A percentile compares a stretch with the other conserved stretches of the same genome.
These are phyloP conservation scores for Oehlia diaphana DNA, from an alignment of 192 early-diverging fungal species.

Conservation along the genomic window DNA sequence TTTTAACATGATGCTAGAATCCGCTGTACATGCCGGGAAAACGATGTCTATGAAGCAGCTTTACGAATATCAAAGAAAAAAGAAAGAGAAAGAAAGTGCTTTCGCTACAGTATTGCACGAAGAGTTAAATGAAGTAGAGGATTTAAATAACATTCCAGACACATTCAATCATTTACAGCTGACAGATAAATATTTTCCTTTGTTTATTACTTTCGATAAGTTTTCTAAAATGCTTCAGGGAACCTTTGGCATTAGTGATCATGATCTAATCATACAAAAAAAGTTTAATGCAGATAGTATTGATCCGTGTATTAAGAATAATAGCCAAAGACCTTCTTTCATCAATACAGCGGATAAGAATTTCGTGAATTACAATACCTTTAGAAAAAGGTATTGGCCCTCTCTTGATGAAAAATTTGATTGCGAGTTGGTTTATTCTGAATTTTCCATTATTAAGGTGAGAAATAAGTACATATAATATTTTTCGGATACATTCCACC, in stretches of 20 bases:
- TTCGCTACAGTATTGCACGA: background rate
- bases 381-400: background rate
- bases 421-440: slow-evolving; percentile 2
- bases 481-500: too few species aligned
- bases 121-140: background rate
- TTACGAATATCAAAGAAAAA: background rate
- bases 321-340: background rate
- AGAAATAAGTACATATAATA: too few species aligned
- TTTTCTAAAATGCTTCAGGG: slow-evolving; percentile 19
- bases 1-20: background rate
- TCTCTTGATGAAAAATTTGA: background rate
- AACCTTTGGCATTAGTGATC: background rate
- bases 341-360: background rate
- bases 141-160: background rate
- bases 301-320: background rate
- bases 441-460: slow-evolving; percentile 17
- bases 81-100: background rate
- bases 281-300: background rate
- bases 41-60: background rate
- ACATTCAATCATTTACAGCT: background rate
- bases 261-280: background rate
- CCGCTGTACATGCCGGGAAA: background rate
- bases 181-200: slow-evolving; percentile 1
- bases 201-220: slow-evolving; percentile 5
- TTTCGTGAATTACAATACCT: background rate